A percentile compares a stretch with the other conserved stretches of the same genome.
Evolutionary conservation across 345 rosid species (phyloP).

Genomic region (Carallia pectinifolia): DNA sequence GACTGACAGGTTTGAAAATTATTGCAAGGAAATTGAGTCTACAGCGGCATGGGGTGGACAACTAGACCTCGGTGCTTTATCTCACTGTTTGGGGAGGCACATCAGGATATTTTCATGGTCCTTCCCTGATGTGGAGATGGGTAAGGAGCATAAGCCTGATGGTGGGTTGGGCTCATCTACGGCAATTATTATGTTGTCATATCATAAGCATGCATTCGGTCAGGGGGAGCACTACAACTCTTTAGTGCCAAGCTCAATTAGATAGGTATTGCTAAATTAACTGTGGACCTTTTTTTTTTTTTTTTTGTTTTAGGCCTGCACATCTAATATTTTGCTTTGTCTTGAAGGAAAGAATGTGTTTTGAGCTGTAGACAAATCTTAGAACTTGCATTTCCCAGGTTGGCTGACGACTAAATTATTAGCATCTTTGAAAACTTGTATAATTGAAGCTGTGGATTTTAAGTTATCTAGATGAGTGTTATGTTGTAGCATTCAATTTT

Average conservation of each 20-base stretch:
- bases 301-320: neutral
- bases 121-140: constrained; percentile 75
- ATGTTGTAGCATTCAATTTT: too few relatives aligned
- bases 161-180: constrained; percentile 20
- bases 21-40: constrained; percentile 63
- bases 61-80: constrained; percentile 62
- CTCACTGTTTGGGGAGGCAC: constrained; percentile 51
- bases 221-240: constrained; percentile 74
- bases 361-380: neutral
- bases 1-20: constrained; percentile 49
- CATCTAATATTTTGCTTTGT: neutral
- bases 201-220: constrained; percentile 67
- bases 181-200: constrained; percentile 43
- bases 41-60: constrained; percentile 77
- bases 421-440: too few relatives aligned
- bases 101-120: constrained; percentile 61
- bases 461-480: too few relatives aligned
- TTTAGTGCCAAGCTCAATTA: constrained; percentile 32
- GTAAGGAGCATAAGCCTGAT: constrained; percentile 52
- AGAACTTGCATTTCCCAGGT: neutral
- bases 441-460: too few relatives aligned
- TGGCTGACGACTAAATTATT: neutral
- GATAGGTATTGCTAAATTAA: neutral
- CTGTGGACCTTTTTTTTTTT: neutral
- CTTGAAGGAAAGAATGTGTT: neutral